Evolutionary conservation across 148 eudicot genomes (phyloP), one percentile per base, ranked within the genome.

Genomic region (Heliosperma pusillum): DNA sequence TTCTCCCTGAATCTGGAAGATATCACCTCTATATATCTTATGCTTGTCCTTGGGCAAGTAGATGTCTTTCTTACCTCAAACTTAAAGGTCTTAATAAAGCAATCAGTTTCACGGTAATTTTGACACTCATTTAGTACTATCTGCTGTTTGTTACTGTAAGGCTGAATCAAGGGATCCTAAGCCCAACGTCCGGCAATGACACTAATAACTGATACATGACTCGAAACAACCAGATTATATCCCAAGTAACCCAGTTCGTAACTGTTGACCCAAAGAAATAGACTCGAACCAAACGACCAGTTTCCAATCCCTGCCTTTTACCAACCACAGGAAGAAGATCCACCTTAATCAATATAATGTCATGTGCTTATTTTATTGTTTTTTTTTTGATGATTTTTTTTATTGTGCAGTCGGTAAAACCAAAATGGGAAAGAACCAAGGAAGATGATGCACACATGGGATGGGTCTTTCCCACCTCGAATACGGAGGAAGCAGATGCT

Each of bases 1-100:
- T 90, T 79, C 86, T 82, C 4, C 85, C 92, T 10, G 93, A 92
- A 74, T 76, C 89, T 42, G 97, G 98, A 74, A 87, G 98, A 85
- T 92, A 94, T 79, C 97, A 94, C 75, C 80, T 94, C 20, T 94
- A 94, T 63, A 75, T 94, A 78, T 91, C 98, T 11, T 94, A 91
- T 80, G 98, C 96, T 22, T 94, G 98, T 80, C 97, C 98, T 19
- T 94, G 96, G 97, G 96, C 98, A 40, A 85, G 85, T 44, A 84
- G 98, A 74, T 94, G 98, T 66, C 87, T 90, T 36, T 83, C 96
- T 42, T 74, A 78, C 79, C 79, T 94, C 60, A 86, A 92, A 79
- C 81, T 92, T 57, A 91, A 92, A 85, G 96, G 98, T 58, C 96
- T 94, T n/a, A 89, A 89, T 30, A 85, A 88, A 72, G 96, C 88